phyloP scores from a whole-genome alignment of 2,329 filamentous ascomycete genomes.

The Sclerotiophoma versabilis region DNA sequence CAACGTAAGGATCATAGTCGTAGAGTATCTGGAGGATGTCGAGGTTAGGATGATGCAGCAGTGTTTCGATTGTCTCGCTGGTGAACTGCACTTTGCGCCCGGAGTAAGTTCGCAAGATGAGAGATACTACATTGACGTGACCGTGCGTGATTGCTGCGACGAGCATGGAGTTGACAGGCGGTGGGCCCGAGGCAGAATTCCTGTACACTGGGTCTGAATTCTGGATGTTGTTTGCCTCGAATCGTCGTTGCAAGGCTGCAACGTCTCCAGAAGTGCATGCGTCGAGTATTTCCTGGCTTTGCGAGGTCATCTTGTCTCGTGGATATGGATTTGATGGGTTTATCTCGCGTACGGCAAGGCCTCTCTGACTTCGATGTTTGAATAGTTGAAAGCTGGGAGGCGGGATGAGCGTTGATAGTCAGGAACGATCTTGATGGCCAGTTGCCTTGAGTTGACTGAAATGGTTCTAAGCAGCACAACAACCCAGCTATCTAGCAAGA shows the following conservation, averaged over 20 bases:
- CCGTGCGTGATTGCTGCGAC: slow-evolving; percentile 3
- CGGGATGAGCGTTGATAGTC: not conserved
- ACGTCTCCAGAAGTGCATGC: not conserved
- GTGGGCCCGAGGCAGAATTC: not conserved
- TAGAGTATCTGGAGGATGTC: slow-evolving; percentile 14
- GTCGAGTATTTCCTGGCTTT: slow-evolving; percentile 2
- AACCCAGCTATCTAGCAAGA: not conserved
- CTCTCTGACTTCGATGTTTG: not conserved
- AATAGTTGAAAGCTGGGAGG: not conserved
- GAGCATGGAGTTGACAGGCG: slow-evolving; percentile 2
- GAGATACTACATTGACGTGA: not conserved
- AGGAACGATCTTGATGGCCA: not conserved
- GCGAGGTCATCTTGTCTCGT: not conserved
- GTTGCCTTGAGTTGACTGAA: not conserved
- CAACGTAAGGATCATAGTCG: slow-evolving; percentile 8
- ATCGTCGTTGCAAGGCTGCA: not conserved
- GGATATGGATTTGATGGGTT: not conserved
- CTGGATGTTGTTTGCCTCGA: not conserved
- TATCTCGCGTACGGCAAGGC: not conserved
- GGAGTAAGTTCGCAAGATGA: slow-evolving; percentile 8
- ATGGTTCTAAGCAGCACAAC: not conserved
- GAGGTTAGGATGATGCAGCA: slow-evolving; percentile 6
- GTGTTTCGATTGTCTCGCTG: not conserved
- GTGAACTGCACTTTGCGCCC: slow-evolving; percentile 6
- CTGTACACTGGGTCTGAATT: not conserved